Conservation (phyloP, 2,329 filamentous ascomycete species). For the Chaetothyriales sp. region DNA sequence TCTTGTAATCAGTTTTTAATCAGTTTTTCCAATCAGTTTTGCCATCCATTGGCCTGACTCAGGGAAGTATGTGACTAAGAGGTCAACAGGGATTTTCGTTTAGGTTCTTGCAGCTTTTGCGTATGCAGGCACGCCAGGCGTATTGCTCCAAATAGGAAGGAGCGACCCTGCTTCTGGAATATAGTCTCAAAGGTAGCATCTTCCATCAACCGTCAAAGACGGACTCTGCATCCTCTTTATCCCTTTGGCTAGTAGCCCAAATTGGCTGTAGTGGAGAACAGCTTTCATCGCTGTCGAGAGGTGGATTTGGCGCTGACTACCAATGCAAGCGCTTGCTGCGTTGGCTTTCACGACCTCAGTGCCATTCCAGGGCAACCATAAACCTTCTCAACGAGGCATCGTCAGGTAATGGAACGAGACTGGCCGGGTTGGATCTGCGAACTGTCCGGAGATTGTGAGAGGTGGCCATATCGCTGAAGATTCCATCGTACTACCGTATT, state of each 20-base stretch:
- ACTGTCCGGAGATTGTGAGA: no score
- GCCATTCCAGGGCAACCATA: constrained; percentile 10
- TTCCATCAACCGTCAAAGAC: neutral
- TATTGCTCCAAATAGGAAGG: neutral
- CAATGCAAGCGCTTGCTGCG: no score
- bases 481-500: no score
- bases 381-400: constrained; percentile 2
- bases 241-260: neutral
- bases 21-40: no score
- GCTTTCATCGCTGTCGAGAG: neutral
- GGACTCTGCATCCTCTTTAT: neutral
- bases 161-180: neutral
- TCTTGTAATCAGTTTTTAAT: no score
- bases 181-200: neutral
- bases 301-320: neutral
- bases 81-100: no score
- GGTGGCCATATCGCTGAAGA: no score
- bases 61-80: no score
- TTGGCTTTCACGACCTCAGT: constrained; percentile 2
- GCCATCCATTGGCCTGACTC: no score
- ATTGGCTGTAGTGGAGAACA: neutral
- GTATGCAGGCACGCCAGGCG: no score
- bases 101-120: no score
- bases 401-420: neutral
- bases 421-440: no score